Conservation (phyloP, 1,284 basidiomycete genomes). For the Cryptococcus deneoformans region DNA sequence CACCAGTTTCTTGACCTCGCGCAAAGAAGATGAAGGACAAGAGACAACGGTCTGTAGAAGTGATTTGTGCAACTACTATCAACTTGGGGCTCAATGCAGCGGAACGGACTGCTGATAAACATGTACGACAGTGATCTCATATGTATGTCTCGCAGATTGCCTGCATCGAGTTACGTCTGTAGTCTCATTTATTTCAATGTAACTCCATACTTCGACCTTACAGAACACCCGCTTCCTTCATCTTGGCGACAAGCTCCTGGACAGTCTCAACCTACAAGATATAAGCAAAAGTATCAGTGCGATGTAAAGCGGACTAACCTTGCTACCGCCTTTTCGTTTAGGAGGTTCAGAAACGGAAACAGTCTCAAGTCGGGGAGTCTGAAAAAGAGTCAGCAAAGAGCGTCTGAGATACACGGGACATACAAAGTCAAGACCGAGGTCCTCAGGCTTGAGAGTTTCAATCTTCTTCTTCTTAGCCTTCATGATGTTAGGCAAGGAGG, state of each 20-base stretch:
- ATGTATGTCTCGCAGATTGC: no score
- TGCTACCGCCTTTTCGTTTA: conserved; percentile 85
- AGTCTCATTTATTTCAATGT: not conserved
- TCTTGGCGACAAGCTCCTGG: conserved; percentile 83
- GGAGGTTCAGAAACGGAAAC: conserved; percentile 90
- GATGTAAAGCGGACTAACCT: conserved; percentile 55
- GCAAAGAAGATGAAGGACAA: no score
- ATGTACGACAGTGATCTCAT: no score
- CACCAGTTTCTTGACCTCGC: no score
- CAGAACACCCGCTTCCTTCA: conserved; percentile 83
- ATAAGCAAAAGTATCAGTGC: not conserved
- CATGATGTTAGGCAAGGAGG: conserved; percentile 94
- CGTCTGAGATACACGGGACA: conserved; percentile 9
- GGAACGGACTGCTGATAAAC: no score
- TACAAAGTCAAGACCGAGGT: conserved; percentile 62
- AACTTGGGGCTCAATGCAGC: no score
- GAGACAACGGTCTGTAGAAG: no score
- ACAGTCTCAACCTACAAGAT: conserved; percentile 67
- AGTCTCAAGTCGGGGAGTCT: conserved; percentile 74
- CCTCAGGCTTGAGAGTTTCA: conserved; percentile 74
- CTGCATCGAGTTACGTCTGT: no score
- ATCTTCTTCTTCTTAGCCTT: conserved; percentile 99
- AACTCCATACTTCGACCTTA: conserved; percentile 18
- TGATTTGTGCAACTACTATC: no score
- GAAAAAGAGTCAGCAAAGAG: conserved; percentile 5